Percentiles rank a stretch among this genome's conserved stretches.
These are phyloP conservation scores for Hypoxylon cercidicola DNA, from an alignment of 495 filamentous ascomycete genomes.

Conservation along the genomic window DNA sequence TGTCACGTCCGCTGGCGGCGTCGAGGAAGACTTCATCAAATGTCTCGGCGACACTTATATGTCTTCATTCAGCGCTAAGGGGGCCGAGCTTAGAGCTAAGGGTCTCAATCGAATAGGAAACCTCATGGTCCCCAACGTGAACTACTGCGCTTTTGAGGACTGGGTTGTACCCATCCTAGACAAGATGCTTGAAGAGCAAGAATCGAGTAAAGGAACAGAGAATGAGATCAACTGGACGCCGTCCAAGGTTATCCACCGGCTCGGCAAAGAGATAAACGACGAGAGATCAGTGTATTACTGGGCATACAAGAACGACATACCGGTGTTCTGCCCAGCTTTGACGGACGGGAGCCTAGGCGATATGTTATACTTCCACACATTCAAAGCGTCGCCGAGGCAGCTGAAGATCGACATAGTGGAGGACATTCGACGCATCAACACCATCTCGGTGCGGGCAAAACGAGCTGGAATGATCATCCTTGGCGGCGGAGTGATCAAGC, in stretches of 20 bases:
- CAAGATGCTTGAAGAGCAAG: constrained; percentile 91
- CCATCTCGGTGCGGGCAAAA: constrained; percentile 83
- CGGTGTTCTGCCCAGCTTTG: constrained; percentile 94
- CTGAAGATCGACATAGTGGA: constrained; percentile 88
- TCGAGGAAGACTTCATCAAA: constrained; percentile 99
- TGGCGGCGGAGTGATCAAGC: constrained; percentile 92
- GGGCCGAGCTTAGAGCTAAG: constrained; percentile 77
- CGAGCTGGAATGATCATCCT: constrained; percentile 93
- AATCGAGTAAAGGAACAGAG: constrained; percentile 73
- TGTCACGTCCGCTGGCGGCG: constrained; percentile 94
- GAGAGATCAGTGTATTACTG: constrained; percentile 91
- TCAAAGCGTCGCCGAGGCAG: constrained; percentile 79
- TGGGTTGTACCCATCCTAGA: constrained; percentile 95
- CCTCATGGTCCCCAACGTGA: constrained; percentile 93
- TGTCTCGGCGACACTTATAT: constrained; percentile 94
- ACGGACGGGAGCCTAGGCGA: constrained; percentile 95
- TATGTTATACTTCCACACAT: constrained; percentile 98
- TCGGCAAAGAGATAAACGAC: constrained; percentile 93
- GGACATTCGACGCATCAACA: constrained; percentile 90
- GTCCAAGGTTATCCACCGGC: constrained; percentile 81
- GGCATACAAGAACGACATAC: constrained; percentile 93
- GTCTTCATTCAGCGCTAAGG: constrained; percentile 79
- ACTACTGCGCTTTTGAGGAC: constrained; percentile 97
- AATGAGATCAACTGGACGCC: constrained; percentile 89
- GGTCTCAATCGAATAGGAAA: constrained; percentile 97